Evolutionary conservation across 2,329 filamentous ascomycete genomes (phyloP).

Genomic region (Ilyonectria robusta): DNA sequence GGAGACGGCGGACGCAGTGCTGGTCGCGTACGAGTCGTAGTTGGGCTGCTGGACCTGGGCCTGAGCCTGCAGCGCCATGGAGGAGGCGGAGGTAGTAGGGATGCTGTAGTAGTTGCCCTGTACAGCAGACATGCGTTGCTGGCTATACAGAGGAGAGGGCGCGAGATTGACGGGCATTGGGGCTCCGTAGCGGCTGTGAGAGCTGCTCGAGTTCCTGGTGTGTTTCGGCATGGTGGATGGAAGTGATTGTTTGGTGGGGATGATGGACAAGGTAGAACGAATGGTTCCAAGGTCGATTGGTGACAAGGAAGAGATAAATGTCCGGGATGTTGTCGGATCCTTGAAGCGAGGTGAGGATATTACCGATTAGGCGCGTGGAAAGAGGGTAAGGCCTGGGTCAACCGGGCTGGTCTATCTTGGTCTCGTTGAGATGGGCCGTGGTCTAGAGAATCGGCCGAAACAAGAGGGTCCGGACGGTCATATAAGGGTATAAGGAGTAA

Average conservation of each 20-base stretch:
- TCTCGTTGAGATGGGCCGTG: slow-evolving; percentile 37
- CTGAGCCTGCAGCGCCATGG: slow-evolving; percentile 51
- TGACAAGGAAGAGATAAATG: slow-evolving; percentile 29
- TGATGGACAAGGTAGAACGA: slow-evolving; percentile 26
- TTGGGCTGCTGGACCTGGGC: slow-evolving; percentile 45
- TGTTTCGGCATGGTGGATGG: slow-evolving; percentile 62
- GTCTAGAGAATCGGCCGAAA: slow-evolving; percentile 37
- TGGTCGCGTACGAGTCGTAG: slow-evolving; percentile 58
- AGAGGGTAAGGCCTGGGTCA: slow-evolving; percentile 44
- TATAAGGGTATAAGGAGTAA: slow-evolving; percentile 15
- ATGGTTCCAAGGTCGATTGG: slow-evolving; percentile 22
- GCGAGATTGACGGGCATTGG: slow-evolving; percentile 57
- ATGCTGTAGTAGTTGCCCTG: slow-evolving; percentile 58
- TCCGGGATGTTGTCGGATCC: slow-evolving; percentile 28
- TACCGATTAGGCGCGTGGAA: slow-evolving; percentile 46
- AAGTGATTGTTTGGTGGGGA: slow-evolving; percentile 24
- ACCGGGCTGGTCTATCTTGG: slow-evolving; percentile 41
- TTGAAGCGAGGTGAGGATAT: slow-evolving; percentile 37
- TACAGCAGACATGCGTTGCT: slow-evolving; percentile 58
- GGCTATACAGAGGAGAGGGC: slow-evolving; percentile 59
- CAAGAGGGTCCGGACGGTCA: slow-evolving; percentile 30
- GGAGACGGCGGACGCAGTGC: slow-evolving; percentile 51
- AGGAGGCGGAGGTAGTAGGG: slow-evolving; percentile 52
- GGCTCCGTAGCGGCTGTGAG: slow-evolving; percentile 50
- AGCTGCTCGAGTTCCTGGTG: slow-evolving; percentile 56